These are phyloP conservation scores for Colletotrichum navitas DNA, from an alignment of 2,329 filamentous ascomycete genomes.

Conservation along the genomic window DNA sequence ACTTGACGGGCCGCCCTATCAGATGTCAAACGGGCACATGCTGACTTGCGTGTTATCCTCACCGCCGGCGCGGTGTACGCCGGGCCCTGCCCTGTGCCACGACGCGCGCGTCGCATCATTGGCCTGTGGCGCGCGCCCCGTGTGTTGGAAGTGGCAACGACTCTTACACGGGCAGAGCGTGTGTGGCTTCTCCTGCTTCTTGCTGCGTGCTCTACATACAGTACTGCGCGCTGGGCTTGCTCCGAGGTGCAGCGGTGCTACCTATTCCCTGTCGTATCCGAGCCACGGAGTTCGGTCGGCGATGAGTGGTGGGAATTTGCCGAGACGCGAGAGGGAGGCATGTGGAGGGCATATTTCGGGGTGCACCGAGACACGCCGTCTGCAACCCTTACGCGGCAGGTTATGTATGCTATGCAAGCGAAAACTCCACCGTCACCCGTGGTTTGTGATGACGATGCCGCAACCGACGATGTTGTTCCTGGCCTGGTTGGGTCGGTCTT, in stretches of 20 bases:
- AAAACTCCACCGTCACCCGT: neutral
- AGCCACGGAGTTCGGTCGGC: neutral
- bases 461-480: neutral
- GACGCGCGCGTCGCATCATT: neutral
- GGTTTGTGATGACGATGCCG: neutral
- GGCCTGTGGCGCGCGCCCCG: neutral
- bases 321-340: neutral
- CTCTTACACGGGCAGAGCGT: neutral
- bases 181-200: neutral
- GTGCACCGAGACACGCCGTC: constrained; percentile 3
- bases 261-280: neutral
- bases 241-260: constrained; percentile 1
- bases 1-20: constrained; percentile 3
- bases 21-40: constrained; percentile 25
- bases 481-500: neutral
- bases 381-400: neutral
- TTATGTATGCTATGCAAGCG: neutral
- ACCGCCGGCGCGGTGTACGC: constrained; percentile 37
- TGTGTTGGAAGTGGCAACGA: neutral
- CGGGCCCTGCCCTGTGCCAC: constrained; percentile 23
- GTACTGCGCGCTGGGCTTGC: neutral
- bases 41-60: constrained; percentile 23
- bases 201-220: neutral
- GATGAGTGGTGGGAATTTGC: constrained; percentile 19
- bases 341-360: neutral